Conservation (phyloP, 1,284 basidiomycete species). For the Tetrapyrgos nigripes region DNA sequence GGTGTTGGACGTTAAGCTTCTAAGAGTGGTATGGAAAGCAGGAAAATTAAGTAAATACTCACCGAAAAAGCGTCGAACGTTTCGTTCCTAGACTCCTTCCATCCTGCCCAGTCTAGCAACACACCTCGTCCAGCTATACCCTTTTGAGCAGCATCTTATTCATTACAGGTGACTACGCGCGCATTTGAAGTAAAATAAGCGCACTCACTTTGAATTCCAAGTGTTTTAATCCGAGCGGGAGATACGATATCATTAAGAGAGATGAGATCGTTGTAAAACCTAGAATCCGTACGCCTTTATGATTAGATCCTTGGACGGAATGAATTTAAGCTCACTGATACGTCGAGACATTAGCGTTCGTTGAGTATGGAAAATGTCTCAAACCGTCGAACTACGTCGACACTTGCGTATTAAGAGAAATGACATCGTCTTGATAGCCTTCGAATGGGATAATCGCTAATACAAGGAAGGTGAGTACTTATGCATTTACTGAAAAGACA, state of each 20-base stretch:
- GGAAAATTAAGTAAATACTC: neutral
- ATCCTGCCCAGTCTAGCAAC: slow-evolving; percentile 5
- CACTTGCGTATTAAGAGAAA: slow-evolving; percentile 20
- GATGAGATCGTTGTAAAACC: slow-evolving; percentile 21
- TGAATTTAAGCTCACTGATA: slow-evolving; percentile 11
- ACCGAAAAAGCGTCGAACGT: slow-evolving; percentile 10
- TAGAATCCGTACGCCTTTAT: neutral
- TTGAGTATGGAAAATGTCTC: slow-evolving; percentile 20
- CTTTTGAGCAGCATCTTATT: slow-evolving; percentile 14
- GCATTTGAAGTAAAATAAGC: neutral
- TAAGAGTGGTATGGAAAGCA: neutral
- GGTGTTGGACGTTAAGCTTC: too few species aligned
- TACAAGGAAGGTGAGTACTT: neutral
- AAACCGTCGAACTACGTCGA: slow-evolving; percentile 20
- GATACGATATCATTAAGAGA: slow-evolving; percentile 16
- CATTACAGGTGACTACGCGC: neutral
- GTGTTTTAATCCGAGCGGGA: slow-evolving; percentile 3
- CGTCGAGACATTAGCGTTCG: neutral
- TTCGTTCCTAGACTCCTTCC: slow-evolving; percentile 8
- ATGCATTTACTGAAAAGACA: too few species aligned
- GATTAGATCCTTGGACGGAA: neutral
- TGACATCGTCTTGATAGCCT: slow-evolving; percentile 17
- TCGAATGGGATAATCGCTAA: slow-evolving; percentile 4
- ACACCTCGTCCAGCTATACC: slow-evolving; percentile 17
- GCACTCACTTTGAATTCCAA: slow-evolving; percentile 19